Percentiles rank a stretch among this genome's conserved stretches.
Conservation (phyloP, 768 basidiomycete genomes). For the Phanerochaete carnosa region DNA sequence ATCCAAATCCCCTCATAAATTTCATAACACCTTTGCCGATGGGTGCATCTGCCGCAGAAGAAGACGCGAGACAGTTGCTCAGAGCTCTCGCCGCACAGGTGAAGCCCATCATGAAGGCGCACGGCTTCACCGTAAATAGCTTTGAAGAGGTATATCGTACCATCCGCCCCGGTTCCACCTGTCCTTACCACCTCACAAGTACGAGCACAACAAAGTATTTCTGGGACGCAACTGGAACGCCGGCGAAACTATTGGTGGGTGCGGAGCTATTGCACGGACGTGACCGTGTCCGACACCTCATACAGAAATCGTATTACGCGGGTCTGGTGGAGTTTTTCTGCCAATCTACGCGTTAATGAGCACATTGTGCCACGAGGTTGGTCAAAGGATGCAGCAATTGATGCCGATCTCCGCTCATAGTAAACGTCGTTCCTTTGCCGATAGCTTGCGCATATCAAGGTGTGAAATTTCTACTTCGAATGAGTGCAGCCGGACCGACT, state of each 20-base stretch:
- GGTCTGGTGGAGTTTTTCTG: slow-evolving; percentile 56
- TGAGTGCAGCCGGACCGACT: background rate
- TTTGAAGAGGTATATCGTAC: slow-evolving; percentile 63
- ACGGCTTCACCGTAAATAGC: slow-evolving; percentile 73
- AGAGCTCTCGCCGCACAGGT: slow-evolving; percentile 83
- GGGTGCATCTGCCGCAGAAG: slow-evolving; percentile 40
- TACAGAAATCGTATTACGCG: slow-evolving; percentile 72
- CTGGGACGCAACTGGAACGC: slow-evolving; percentile 83
- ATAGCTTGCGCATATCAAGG: slow-evolving; percentile 83
- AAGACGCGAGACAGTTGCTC: slow-evolving; percentile 68
- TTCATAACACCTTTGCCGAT: slow-evolving; percentile 63
- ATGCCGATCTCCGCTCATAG: background rate
- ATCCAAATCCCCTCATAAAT: slow-evolving; percentile 76
- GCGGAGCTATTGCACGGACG: background rate
- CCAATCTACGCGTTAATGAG: slow-evolving; percentile 69
- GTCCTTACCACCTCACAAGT: slow-evolving; percentile 43
- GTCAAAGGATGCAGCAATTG: background rate
- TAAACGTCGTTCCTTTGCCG: background rate
- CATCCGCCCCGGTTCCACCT: background rate
- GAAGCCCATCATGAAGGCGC: slow-evolving; percentile 75
- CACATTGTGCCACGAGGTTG: slow-evolving; percentile 80
- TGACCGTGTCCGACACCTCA: background rate
- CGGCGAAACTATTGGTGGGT: slow-evolving; percentile 73
- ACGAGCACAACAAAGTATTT: slow-evolving; percentile 76
- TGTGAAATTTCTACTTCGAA: slow-evolving; percentile 21